Evolutionary conservation across 768 basidiomycete genomes (phyloP), one percentile per base, ranked within the genome.

Genomic region (Lactarius hatsudake): DNA sequence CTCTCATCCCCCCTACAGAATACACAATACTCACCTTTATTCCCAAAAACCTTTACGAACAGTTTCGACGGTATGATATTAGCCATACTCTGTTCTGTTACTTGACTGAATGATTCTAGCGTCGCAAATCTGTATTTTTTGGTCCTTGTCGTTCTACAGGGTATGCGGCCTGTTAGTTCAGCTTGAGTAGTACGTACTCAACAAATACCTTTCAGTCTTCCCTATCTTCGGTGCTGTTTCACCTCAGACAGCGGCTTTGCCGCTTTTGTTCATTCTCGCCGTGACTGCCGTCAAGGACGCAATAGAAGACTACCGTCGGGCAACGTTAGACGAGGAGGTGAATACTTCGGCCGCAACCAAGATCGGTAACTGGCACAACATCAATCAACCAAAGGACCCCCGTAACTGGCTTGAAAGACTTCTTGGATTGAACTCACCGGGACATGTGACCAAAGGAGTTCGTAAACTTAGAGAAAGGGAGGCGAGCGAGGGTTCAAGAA

Each of bases 221-320:
- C 85, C 94, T 63, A 78, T 97, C 38, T 98, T 98, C 74, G 96
- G 94, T 59, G 93, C 95, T 0, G 86, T 93, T 2, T 84, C 90
- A 2, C 89, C 93, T 1, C 83, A 89, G 54, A 86, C 93, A 66
- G 86, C 94, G 4, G 89, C 91, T 72, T 78, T 98, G 5, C 96
- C 96, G 0, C 82, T 98, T 8, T 79, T 91, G 45, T 93, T 96
- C 78, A 96, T 98, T 70, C 76, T 99, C 48, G 75, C 80, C 34
- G 90, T 96, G 59, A 98, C 96, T 18, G 96, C 90, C 3, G 84
- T 97, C 81, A 99, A 98, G 78, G 96, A 99, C 75, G 96, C 90
- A 8, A 81, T 98, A 40, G 96, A 98, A 78, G 96, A 99, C 78
- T 96, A 93, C 75, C 87, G 96, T n/a, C 88, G 96, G 60, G 90